Evolutionary conservation across 768 basidiomycete genomes (phyloP).

Genomic region (Boletus sp.): DNA sequence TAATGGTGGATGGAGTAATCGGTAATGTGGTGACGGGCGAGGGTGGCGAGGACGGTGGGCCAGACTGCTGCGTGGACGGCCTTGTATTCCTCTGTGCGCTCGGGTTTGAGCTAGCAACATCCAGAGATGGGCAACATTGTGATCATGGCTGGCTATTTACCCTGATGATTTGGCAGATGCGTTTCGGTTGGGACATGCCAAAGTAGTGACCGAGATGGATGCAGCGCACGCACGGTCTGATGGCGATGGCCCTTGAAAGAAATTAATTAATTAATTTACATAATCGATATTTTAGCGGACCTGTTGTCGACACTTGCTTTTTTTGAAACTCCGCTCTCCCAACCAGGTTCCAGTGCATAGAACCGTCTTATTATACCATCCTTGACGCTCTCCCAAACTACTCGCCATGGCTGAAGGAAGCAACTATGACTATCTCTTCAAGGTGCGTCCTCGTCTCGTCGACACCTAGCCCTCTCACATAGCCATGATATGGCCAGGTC

Average conservation of each 20-base stretch:
- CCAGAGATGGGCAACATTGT: too few species aligned
- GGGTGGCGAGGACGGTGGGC: slow-evolving; percentile 63
- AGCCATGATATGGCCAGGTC: slow-evolving; percentile 53
- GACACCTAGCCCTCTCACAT: not conserved
- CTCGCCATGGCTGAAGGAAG: slow-evolving; percentile 79
- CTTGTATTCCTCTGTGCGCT: slow-evolving; percentile 49
- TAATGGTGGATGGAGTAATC: slow-evolving; percentile 79
- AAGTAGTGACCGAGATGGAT: too few species aligned
- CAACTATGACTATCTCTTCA: slow-evolving; percentile 99
- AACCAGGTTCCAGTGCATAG: slow-evolving; percentile 3
- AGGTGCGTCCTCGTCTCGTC: slow-evolving; percentile 48
- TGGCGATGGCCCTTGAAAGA: not conserved
- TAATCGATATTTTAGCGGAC: not conserved
- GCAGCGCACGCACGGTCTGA: too few species aligned
- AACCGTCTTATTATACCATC: slow-evolving; percentile 11
- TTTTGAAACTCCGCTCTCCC: slow-evolving; percentile 32
- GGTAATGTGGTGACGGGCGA: slow-evolving; percentile 57
- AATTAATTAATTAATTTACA: not conserved
- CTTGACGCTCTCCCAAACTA: slow-evolving; percentile 1
- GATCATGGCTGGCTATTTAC: too few species aligned
- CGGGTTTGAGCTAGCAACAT: slow-evolving; percentile 42
- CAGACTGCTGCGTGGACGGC: slow-evolving; percentile 61
- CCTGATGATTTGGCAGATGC: slow-evolving; percentile 73
- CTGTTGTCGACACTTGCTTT: not conserved
- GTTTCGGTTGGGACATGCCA: slow-evolving; percentile 35